Conservation (phyloP, 2,329 filamentous ascomycete genomes). For the Xylogone sp. region DNA sequence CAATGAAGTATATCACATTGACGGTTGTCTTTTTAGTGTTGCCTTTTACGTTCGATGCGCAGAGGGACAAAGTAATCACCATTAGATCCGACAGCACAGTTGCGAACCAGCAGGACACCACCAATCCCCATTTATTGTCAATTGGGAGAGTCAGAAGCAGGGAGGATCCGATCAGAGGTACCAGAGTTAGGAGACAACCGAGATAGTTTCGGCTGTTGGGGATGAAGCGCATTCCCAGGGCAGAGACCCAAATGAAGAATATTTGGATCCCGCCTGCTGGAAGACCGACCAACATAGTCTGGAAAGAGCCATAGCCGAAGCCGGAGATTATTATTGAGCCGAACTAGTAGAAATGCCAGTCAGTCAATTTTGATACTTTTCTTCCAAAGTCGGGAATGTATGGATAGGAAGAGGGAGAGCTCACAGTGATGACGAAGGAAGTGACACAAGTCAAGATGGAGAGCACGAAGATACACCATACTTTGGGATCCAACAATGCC, state of each 20-base stretch:
- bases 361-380: not conserved
- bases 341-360: constrained; percentile 17
- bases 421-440: constrained; percentile 38
- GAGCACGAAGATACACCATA: constrained; percentile 42
- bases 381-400: not conserved
- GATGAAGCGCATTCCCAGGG: constrained; percentile 14
- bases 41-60: constrained; percentile 64
- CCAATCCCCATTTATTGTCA: constrained; percentile 26
- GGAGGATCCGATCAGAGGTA: constrained; percentile 28
- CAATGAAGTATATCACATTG: constrained; percentile 66
- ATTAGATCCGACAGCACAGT: constrained; percentile 28
- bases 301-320: constrained; percentile 32
- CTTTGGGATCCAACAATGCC: constrained; percentile 37
- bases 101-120: constrained; percentile 29
- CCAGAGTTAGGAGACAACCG: constrained; percentile 26
- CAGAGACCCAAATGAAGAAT: constrained; percentile 38
- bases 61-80: constrained; percentile 36
- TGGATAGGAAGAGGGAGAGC: constrained; percentile 1
- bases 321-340: constrained; percentile 34
- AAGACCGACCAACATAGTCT: constrained; percentile 36
- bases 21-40: constrained; percentile 74
- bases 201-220: constrained; percentile 25
- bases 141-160: constrained; percentile 38
- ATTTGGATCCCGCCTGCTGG: constrained; percentile 26
- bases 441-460: constrained; percentile 43